Evolutionary conservation across 495 filamentous ascomycete genomes (phyloP), one percentile per base, ranked within the genome.

Genomic region (Podospora sp.): DNA sequence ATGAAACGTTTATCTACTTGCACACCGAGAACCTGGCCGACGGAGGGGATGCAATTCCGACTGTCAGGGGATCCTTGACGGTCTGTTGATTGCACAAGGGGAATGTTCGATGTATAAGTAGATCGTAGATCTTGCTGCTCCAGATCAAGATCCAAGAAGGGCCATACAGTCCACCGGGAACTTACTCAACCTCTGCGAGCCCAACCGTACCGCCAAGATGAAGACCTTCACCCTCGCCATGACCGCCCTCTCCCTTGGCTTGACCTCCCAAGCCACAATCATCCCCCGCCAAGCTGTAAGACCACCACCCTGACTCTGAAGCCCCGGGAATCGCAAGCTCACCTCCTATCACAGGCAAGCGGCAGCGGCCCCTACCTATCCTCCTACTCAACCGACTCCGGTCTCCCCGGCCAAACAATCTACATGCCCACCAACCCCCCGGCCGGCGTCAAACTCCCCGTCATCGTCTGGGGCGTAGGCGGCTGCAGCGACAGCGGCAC

Each of bases 401-500:
- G 59, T 2, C 59, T 61, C 33, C 2, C 59, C 6, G 59, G 59
- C 16, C 59, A 61, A 25, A 61, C 59, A 11, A 61, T 61, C 27
- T 61, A 21, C 24, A 36, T 61, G 27, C 59, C 59, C 29, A 24
- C 27, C n/a, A 46, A 1, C 33, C 8, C 46, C 5, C 27, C 59
- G 1, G 59, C 59, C 18, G 59, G 20, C 24, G 59, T 49, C 29
- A 61, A 61, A 29, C 27, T 61, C 12, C 59, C 59, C 35, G 29
- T 61, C 59, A 46, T 61, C 20, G 33, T 61, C n/a, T 61, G 59
- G 59, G 59, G 59, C 9, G 59, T 61, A 2, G 59, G 59, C 27
- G 59, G 59, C 27, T 61, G 59, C 59, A 61, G 59, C 59, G 59
- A 61, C 24, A 61, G 59, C 59, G 59, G 59, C 1, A 61, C 59